These are phyloP conservation scores for Triangularia setosa DNA, from an alignment of 2,329 filamentous ascomycete species.

Conservation along the genomic window DNA sequence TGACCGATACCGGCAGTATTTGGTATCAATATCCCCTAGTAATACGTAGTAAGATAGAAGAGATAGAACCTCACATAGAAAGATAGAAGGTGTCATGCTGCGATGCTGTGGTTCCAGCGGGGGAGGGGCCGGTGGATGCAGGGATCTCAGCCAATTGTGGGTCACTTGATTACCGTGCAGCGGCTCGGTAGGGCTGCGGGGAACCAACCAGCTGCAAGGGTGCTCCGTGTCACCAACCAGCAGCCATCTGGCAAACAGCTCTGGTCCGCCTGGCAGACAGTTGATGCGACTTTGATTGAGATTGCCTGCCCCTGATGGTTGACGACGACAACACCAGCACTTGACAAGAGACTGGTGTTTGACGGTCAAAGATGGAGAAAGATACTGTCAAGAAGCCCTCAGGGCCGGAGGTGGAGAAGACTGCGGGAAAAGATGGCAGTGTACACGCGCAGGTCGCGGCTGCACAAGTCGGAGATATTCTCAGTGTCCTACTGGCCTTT, in stretches of 20 bases:
- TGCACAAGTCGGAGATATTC: conserved; percentile 34
- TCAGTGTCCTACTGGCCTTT: conserved; percentile 55
- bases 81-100: background rate
- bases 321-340: background rate
- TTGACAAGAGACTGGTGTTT: background rate
- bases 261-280: background rate
- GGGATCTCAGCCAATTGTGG: background rate
- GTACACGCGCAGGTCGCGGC: conserved; percentile 29
- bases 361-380: background rate
- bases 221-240: background rate
- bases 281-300: background rate
- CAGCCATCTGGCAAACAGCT: background rate
- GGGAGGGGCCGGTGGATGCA: background rate
- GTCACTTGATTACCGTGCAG: background rate
- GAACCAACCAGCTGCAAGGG: background rate
- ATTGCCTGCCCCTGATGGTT: background rate
- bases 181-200: background rate
- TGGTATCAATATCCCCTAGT: too few species aligned
- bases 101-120: background rate
- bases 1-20: background rate
- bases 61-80: background rate
- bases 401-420: background rate
- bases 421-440: conserved; percentile 2
- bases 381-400: background rate
- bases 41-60: background rate